phyloP scores from a whole-genome alignment of 805 yeast species.

The Candida tibetensis region DNA sequence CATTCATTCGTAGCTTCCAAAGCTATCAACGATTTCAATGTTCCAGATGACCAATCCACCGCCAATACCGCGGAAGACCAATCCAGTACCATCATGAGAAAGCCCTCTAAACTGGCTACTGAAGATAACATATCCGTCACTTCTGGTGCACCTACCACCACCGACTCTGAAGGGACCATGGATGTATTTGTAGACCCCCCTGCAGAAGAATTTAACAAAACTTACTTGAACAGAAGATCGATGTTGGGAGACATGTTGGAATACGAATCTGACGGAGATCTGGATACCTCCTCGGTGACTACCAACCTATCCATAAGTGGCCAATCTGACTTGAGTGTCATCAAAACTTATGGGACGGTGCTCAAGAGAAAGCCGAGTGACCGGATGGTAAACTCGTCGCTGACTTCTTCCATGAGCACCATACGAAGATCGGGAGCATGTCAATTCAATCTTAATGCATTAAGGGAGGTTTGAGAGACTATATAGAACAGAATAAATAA shows the following conservation, averaged over 20 bases:
- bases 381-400: not conserved
- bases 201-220: slow-evolving; percentile 25
- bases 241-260: slow-evolving; percentile 46
- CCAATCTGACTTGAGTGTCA: slow-evolving; percentile 13
- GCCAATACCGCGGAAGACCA: not conserved
- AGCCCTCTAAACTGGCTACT: not conserved
- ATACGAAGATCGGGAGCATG: slow-evolving; percentile 7
- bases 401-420: slow-evolving; percentile 5
- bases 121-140: not conserved
- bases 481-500: too few species aligned
- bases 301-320: slow-evolving; percentile 2
- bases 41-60: slow-evolving; percentile 3
- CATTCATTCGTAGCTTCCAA: slow-evolving; percentile 19
- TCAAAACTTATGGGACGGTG: slow-evolving; percentile 17
- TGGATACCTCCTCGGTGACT: slow-evolving; percentile 7
- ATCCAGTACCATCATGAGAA: not conserved
- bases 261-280: slow-evolving; percentile 32
- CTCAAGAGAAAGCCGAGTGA: not conserved
- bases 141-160: not conserved
- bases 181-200: slow-evolving; percentile 11
- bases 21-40: not conserved
- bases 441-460: slow-evolving; percentile 6
- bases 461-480: too few species aligned
- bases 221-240: slow-evolving; percentile 34
- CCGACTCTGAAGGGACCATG: slow-evolving; percentile 3